Evolutionary conservation across 805 yeast genomes (phyloP).

Genomic region (Wickerhamomyces pijperi): DNA sequence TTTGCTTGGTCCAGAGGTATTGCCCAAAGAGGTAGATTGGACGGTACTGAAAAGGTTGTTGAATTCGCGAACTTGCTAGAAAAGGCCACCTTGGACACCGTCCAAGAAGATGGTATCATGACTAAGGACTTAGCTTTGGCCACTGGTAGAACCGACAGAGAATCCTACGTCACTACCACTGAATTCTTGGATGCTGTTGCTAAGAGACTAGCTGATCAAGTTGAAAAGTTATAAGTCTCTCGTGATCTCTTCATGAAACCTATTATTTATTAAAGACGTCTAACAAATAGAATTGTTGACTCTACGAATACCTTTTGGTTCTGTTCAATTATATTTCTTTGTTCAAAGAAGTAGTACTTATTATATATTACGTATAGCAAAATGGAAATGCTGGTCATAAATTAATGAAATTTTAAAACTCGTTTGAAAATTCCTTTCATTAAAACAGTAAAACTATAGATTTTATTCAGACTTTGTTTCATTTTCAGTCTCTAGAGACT

Average conservation of each 20-base stretch:
- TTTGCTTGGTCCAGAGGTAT: constrained; percentile 85
- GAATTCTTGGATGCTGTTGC: constrained; percentile 75
- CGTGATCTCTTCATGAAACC: not conserved
- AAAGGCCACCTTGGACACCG: constrained; percentile 60
- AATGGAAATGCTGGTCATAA: constrained; percentile 18
- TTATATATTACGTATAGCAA: constrained; percentile 11
- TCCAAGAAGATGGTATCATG: constrained; percentile 65
- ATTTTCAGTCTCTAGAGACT: constrained; percentile 13
- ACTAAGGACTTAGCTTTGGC: constrained; percentile 76
- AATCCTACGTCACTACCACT: constrained; percentile 58
- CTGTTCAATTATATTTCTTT: too few species aligned
- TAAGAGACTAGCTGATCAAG: constrained; percentile 32
- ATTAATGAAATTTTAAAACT: not conserved
- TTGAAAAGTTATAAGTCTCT: constrained; percentile 14
- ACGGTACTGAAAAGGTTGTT: constrained; percentile 59
- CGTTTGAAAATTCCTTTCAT: too few species aligned
- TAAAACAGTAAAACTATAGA: too few species aligned
- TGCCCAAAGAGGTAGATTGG: constrained; percentile 71
- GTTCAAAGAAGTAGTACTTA: too few species aligned
- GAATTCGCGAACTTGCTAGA: constrained; percentile 57
- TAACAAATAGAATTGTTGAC: constrained; percentile 5
- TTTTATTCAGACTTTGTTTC: too few species aligned
- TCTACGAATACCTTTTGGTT: not conserved
- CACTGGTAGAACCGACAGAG: constrained; percentile 48
- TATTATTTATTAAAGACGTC: not conserved